These are phyloP conservation scores for Stramenopiles sp. DNA, from an alignment of 352 stramenopile species.

Conservation along the genomic window DNA sequence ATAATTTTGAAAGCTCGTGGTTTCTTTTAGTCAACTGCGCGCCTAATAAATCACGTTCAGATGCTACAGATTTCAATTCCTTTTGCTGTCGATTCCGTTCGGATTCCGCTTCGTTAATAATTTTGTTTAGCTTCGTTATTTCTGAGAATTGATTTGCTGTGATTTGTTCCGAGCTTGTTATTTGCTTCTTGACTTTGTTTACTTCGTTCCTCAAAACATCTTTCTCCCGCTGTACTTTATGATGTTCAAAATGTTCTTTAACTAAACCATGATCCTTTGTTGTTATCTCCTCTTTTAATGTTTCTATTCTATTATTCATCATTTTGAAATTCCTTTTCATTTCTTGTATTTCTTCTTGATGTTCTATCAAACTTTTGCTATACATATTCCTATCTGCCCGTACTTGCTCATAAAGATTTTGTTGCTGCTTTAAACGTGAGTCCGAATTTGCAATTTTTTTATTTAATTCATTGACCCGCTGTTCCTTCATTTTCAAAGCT, in stretches of 20 bases:
- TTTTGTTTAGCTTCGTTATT: conserved; percentile 65
- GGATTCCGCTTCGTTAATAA: conserved; percentile 77
- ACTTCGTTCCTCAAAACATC: conserved; percentile 65
- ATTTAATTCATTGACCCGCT: not conserved
- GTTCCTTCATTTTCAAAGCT: not conserved
- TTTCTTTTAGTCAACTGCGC: conserved; percentile 86
- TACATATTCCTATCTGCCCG: conserved; percentile 79
- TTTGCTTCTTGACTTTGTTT: conserved; percentile 67
- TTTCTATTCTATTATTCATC: conserved; percentile 76
- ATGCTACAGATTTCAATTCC: conserved; percentile 86
- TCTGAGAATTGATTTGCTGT: conserved; percentile 82
- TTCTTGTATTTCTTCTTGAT: conserved; percentile 78
- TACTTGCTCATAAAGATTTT: conserved; percentile 81
- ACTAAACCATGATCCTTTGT: conserved; percentile 81
- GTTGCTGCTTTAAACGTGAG: conserved; percentile 81
- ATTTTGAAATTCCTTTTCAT: conserved; percentile 94
- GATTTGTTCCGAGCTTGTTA: conserved; percentile 58
- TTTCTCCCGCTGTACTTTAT: conserved; percentile 57
- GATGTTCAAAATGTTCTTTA: conserved; percentile 83
- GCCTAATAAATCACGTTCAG: conserved; percentile 83
- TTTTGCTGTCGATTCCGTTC: conserved; percentile 73
- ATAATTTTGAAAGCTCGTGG: conserved; percentile 82
- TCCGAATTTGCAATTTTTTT: conserved; percentile 23
- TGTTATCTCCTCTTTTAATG: conserved; percentile 82
- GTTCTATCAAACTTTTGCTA: conserved; percentile 83